phyloP scores from a whole-genome alignment of 306 rosid species.

The peach (Prunus persica) region DNA sequence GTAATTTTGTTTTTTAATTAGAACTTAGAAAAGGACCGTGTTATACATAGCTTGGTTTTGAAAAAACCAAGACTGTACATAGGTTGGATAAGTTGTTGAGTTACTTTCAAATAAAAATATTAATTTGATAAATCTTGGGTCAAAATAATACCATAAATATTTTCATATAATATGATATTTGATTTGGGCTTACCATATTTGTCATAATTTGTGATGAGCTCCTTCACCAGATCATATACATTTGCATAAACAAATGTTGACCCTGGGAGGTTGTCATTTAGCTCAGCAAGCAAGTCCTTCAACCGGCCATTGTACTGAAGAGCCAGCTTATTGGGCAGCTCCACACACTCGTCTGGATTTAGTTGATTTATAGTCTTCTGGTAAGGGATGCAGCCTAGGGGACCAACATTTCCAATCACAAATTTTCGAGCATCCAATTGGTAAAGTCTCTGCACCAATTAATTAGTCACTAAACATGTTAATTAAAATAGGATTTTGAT shows the following conservation, averaged over 20 bases:
- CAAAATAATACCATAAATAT: too few species aligned
- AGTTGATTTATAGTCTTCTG: constrained; percentile 81
- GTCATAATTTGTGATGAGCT: constrained; percentile 56
- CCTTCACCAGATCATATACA: constrained; percentile 71
- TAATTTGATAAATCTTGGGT: too few species aligned
- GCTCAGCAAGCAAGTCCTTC: constrained; percentile 65
- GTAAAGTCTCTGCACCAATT: constrained; percentile 60
- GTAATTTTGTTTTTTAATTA: too few species aligned
- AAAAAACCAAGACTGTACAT: too few species aligned
- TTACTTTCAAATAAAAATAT: too few species aligned
- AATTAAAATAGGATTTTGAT: neutral
- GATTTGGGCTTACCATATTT: constrained; percentile 47
- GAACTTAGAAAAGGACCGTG: too few species aligned
- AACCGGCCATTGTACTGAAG: constrained; percentile 65
- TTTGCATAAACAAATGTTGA: constrained; percentile 73
- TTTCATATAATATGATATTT: neutral
- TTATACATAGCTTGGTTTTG: too few species aligned
- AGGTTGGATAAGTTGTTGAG: too few species aligned
- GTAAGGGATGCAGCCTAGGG: constrained; percentile 93
- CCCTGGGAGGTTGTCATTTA: constrained; percentile 69
- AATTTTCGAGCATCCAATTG: constrained; percentile 81
- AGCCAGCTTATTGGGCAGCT: constrained; percentile 80
- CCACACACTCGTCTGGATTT: constrained; percentile 69
- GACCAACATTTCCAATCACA: constrained; percentile 84
- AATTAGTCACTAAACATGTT: neutral